Evolutionary conservation across 805 yeast species (phyloP).

Genomic region (Lipomyces anomalus): DNA sequence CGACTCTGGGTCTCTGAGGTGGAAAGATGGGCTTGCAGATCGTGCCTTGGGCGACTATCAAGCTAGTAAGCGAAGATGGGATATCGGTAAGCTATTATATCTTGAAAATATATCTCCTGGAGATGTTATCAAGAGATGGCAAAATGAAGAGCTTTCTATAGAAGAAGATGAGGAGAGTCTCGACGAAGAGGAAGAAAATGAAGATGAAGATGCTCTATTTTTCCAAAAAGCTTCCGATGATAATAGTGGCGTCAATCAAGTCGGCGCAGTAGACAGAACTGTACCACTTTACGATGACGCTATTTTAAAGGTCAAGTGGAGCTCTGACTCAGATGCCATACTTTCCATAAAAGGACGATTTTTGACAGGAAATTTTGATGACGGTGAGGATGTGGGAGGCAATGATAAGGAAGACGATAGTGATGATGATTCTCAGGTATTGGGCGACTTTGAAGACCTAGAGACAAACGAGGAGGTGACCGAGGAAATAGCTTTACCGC

Average conservation of each 20-base stretch:
- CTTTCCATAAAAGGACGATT: conserved; percentile 17
- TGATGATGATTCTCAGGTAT: conserved; percentile 36
- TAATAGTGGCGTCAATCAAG: conserved; percentile 15
- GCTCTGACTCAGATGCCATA: conserved; percentile 14
- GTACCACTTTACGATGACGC: conserved; percentile 19
- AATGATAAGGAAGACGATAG: conserved; percentile 51
- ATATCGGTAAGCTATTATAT: conserved; percentile 74
- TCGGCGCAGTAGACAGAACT: conserved; percentile 16
- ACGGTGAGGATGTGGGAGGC: conserved; percentile 32
- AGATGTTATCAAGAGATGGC: conserved; percentile 71
- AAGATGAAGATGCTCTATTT: conserved; percentile 20
- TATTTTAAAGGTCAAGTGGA: conserved; percentile 22
- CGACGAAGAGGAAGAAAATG: conserved; percentile 37
- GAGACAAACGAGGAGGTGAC: conserved; percentile 35
- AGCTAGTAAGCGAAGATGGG: conserved; percentile 56
- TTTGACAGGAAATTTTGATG: conserved; percentile 24
- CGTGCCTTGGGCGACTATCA: conserved; percentile 61
- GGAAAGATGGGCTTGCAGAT: conserved; percentile 32
- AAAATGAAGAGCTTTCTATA: conserved; percentile 38
- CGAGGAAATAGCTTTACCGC: conserved; percentile 42
- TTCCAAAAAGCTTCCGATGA: conserved; percentile 32
- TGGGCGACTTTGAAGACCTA: conserved; percentile 33
- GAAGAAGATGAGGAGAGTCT: conserved; percentile 41
- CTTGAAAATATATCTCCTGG: conserved; percentile 69
- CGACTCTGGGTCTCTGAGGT: conserved; percentile 26